phyloP scores from a whole-genome alignment of 192 early-diverging fungal species.

The Lobosporangium transversale region DNA sequence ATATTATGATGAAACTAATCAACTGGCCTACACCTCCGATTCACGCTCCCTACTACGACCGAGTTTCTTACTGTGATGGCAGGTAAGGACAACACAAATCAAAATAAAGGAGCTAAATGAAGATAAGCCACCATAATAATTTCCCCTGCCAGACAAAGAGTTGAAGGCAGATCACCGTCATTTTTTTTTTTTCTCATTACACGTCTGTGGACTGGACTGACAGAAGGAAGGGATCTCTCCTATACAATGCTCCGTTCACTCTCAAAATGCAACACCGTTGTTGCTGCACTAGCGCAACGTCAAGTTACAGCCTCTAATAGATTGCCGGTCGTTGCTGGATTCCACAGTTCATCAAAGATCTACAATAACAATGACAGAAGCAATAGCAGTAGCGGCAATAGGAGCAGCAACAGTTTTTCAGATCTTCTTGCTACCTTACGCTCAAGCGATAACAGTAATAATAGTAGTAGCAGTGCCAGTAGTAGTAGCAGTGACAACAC shows the following conservation, averaged over 20 bases:
- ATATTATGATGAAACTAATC: too few species aligned
- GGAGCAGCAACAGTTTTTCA: background rate
- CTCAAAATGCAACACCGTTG: conserved; percentile 8
- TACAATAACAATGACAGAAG: background rate
- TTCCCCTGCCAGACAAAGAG: too few species aligned
- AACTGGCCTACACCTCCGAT: too few species aligned
- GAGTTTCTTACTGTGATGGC: too few species aligned
- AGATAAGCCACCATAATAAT: too few species aligned
- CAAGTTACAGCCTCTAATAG: conserved; percentile 13
- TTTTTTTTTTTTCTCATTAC: background rate
- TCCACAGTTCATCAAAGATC: conserved; percentile 21
- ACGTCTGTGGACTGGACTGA: too few species aligned
- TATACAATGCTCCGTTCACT: conserved; percentile 37
- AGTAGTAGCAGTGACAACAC: too few species aligned
- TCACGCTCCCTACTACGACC: too few species aligned
- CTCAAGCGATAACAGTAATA: conserved; percentile 5
- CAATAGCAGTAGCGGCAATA: background rate
- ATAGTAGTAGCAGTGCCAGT: background rate
- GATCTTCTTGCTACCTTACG: background rate
- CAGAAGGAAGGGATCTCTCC: too few species aligned
- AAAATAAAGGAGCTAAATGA: too few species aligned
- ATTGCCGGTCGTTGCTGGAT: too few species aligned
- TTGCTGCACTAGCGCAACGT: conserved; percentile 13
- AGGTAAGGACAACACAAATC: too few species aligned
- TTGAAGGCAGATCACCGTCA: background rate